Percentiles rank a stretch among this genome's conserved stretches.
Conservation (phyloP, 306 rosid species). For the Ceratonia siliqua region DNA sequence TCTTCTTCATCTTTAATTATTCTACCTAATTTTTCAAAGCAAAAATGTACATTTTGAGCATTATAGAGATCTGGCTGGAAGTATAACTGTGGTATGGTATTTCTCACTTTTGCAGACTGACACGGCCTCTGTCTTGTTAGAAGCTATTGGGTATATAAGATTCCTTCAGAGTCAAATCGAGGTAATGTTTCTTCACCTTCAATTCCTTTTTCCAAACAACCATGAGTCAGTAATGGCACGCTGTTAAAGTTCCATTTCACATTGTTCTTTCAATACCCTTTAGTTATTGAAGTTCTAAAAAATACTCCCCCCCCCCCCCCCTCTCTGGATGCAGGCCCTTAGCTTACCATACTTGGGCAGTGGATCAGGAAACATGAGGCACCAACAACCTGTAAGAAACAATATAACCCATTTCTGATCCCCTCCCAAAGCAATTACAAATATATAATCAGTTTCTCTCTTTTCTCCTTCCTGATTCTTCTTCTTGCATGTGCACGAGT, state of each 20-base stretch:
- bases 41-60: slow-evolving; percentile 36
- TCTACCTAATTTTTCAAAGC: background rate
- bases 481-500: slow-evolving; percentile 32
- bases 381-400: slow-evolving; percentile 71
- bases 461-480: background rate
- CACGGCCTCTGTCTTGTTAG: slow-evolving; percentile 99
- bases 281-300: slow-evolving; percentile 47
- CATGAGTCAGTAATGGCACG: slow-evolving; percentile 49
- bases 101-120: slow-evolving; percentile 91
- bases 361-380: slow-evolving; percentile 67
- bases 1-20: background rate
- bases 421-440: slow-evolving; percentile 33
- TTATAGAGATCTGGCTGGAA: slow-evolving; percentile 37
- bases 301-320: background rate
- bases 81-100: slow-evolving; percentile 49
- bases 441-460: slow-evolving; percentile 10
- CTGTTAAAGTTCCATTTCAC: slow-evolving; percentile 50
- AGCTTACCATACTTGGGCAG: slow-evolving; percentile 87
- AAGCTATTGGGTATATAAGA: slow-evolving; percentile 98
- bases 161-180: slow-evolving; percentile 99
- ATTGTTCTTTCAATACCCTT: slow-evolving; percentile 32
- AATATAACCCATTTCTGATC: slow-evolving; percentile 18
- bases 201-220: slow-evolving; percentile 46
- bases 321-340: slow-evolving; percentile 70
- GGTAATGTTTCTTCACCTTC: slow-evolving; percentile 60